Conservation (phyloP, 306 rosid genomes). For the Pterocarpus santalinus region DNA sequence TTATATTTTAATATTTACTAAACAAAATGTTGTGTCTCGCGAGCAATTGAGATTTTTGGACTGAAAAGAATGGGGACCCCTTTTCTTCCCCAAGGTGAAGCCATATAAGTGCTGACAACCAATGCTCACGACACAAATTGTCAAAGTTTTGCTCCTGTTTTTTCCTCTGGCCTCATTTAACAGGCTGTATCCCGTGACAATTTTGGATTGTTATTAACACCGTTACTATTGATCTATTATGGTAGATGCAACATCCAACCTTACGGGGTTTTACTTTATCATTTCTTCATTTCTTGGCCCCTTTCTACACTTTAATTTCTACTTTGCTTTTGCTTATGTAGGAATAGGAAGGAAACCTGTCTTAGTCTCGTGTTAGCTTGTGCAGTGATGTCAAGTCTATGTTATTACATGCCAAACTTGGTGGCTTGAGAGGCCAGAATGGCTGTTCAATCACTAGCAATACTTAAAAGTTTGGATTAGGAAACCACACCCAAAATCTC, state of each 20-base stretch:
- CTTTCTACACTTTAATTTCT: no score
- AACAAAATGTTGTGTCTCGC: neutral
- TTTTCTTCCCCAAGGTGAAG: conserved; percentile 5
- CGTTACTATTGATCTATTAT: neutral
- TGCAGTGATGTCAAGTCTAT: conserved; percentile 31
- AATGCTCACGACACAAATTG: neutral
- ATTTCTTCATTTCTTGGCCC: no score
- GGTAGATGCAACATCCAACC: conserved; percentile 29
- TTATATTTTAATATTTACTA: conserved; percentile 3
- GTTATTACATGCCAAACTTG: conserved; percentile 28
- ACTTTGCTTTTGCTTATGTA: neutral
- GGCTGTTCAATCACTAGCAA: no score
- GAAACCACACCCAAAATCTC: conserved; percentile 2
- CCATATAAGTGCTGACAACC: conserved; percentile 42
- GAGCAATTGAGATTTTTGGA: neutral
- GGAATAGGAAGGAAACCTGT: conserved; percentile 37
- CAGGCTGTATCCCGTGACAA: conserved; percentile 2
- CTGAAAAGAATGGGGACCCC: conserved; percentile 10
- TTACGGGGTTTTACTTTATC: neutral
- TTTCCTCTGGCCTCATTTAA: conserved; percentile 32
- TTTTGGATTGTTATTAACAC: conserved; percentile 13
- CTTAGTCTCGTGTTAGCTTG: conserved; percentile 26
- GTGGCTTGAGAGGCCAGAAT: neutral
- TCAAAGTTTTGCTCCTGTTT: neutral
- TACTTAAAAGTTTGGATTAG: neutral